phyloP scores from a whole-genome alignment of 805 yeast genomes.

The Komagataella pseudopastoris region DNA sequence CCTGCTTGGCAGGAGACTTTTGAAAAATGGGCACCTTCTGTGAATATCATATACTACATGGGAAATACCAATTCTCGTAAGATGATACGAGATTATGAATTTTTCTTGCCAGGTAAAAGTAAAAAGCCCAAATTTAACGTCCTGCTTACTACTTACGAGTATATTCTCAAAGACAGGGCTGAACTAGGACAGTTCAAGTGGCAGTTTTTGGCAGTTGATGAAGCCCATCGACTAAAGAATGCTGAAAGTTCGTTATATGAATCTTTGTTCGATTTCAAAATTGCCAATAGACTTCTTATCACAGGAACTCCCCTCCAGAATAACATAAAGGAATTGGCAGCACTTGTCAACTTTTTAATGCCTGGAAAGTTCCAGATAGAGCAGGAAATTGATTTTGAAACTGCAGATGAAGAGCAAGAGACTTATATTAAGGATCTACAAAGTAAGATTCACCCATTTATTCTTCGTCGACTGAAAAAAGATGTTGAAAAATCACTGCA shows the following conservation, averaged over 20 bases:
- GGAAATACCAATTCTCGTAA: constrained; percentile 85
- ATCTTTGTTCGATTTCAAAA: constrained; percentile 70
- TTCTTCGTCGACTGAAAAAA: constrained; percentile 84
- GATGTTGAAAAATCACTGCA: constrained; percentile 97
- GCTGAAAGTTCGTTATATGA: constrained; percentile 90
- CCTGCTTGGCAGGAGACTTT: constrained; percentile 99
- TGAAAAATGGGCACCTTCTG: constrained; percentile 94
- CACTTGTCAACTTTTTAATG: constrained; percentile 88
- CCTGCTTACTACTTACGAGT: constrained; percentile 91
- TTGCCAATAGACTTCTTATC: constrained; percentile 71
- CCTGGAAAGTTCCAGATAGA: constrained; percentile 87
- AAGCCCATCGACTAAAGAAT: constrained; percentile 92
- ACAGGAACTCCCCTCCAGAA: constrained; percentile 98
- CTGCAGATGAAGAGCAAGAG: constrained; percentile 80
- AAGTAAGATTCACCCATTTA: constrained; percentile 77
- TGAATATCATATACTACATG: constrained; percentile 83
- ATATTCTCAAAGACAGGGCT: constrained; percentile 75
- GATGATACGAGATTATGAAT: constrained; percentile 74
- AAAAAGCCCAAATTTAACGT: constrained; percentile 80
- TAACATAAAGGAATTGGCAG: constrained; percentile 89
- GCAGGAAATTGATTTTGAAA: constrained; percentile 90
- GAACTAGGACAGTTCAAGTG: constrained; percentile 78
- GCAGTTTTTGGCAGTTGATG: constrained; percentile 97
- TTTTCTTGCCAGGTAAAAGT: constrained; percentile 44
- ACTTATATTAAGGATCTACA: constrained; percentile 79